A percentile compares a stretch with the other conserved stretches of the same genome.
Conservation (phyloP, 2,329 filamentous ascomycete species). For the Cyphellophora europaea region DNA sequence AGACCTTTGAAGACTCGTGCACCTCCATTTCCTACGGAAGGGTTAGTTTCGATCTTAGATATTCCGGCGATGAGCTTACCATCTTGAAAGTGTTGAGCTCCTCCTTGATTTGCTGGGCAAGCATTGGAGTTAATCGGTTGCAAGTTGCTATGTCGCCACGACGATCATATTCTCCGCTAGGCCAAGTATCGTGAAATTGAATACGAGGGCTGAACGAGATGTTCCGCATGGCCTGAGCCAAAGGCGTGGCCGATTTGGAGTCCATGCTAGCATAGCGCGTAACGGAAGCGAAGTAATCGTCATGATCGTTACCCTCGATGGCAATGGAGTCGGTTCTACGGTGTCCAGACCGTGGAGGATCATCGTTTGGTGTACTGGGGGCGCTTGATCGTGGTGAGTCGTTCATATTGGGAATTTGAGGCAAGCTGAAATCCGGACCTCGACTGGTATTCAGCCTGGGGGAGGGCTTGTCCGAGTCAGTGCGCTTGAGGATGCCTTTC, state of each 20-base stretch:
- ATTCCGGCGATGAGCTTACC: conserved; percentile 46
- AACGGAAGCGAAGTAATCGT: conserved; percentile 82
- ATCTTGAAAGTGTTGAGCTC: conserved; percentile 99
- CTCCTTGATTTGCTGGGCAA: conserved; percentile 98
- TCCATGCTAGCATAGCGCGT: conserved; percentile 61
- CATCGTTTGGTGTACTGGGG: conserved; percentile 77
- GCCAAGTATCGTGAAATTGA: conserved; percentile 94
- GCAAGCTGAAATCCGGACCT: conserved; percentile 46
- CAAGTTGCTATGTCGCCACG: conserved; percentile 94
- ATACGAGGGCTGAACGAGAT: conserved; percentile 82
- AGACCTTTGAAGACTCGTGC: conserved; percentile 96
- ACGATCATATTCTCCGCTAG: conserved; percentile 88
- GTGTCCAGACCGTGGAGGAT: conserved; percentile 46
- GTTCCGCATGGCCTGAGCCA: conserved; percentile 57
- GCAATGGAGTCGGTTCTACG: conserved; percentile 60
- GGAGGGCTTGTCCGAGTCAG: conserved; percentile 57
- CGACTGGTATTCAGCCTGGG: conserved; percentile 54
- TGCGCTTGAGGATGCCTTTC: conserved; percentile 89
- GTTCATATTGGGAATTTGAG: conserved; percentile 52
- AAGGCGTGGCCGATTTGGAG: conserved; percentile 64
- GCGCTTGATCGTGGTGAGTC: conserved; percentile 79
- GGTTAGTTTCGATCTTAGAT: conserved; percentile 29
- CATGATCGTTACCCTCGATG: conserved; percentile 78
- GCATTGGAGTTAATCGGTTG: conserved; percentile 91
- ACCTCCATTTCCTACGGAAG: conserved; percentile 92